phyloP scores from a whole-genome alignment of 2,329 filamentous ascomycete species.

The Diplodia scrobiculata region DNA sequence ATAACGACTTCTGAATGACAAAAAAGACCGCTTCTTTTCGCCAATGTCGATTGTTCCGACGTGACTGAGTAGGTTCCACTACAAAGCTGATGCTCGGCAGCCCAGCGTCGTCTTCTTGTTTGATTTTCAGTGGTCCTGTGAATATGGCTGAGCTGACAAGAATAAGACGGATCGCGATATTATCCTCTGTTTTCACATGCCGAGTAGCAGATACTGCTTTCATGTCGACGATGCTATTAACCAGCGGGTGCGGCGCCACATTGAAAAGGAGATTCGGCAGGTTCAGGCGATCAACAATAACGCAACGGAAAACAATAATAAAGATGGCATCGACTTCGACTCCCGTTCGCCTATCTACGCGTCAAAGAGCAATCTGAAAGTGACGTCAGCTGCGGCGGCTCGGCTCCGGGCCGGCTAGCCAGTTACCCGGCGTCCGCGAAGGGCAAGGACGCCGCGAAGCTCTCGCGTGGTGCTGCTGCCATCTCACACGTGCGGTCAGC shows the following conservation, averaged over 20 bases:
- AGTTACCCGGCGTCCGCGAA: neutral
- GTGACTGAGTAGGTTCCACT: too few relatives aligned
- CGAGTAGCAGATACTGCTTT: neutral
- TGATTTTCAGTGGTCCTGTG: too few relatives aligned
- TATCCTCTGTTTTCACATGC: neutral
- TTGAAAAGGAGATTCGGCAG: too few relatives aligned
- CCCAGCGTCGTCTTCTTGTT: too few relatives aligned
- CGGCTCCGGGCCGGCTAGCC: neutral
- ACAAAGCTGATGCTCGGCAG: too few relatives aligned
- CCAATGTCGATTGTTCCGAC: neutral
- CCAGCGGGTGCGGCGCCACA: too few relatives aligned
- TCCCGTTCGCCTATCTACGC: neutral
- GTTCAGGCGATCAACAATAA: too few relatives aligned
- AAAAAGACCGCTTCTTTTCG: slow-evolving; percentile 2
- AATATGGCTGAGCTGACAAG: too few relatives aligned
- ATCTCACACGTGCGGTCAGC: neutral
- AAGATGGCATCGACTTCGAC: too few relatives aligned
- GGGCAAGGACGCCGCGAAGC: neutral
- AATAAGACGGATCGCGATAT: too few relatives aligned
- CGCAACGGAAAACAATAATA: too few relatives aligned
- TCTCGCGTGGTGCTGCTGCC: neutral
- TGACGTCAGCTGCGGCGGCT: neutral
- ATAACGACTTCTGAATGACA: slow-evolving; percentile 23
- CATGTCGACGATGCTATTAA: too few relatives aligned
- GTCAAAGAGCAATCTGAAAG: neutral